Conservation (phyloP, 2,329 filamentous ascomycete species). For the Septoria linicola region DNA sequence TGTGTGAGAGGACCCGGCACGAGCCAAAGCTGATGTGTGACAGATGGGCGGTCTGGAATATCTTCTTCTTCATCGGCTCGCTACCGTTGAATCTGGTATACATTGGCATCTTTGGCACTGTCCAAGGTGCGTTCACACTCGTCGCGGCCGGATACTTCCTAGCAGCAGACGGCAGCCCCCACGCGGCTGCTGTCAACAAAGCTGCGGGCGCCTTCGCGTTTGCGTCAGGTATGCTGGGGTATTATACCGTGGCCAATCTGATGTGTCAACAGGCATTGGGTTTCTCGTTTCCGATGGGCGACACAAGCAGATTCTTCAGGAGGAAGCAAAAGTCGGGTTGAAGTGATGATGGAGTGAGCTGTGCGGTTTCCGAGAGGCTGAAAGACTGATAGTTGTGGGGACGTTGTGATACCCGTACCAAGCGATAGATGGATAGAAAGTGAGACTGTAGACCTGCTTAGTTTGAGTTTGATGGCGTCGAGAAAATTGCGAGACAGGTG, state of each 20-base stretch:
- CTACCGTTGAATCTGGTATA: constrained; percentile 50
- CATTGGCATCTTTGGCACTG: constrained; percentile 50
- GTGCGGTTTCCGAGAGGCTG: too few species aligned
- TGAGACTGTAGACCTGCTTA: too few species aligned
- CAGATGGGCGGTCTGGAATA: constrained; percentile 49
- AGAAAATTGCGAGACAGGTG: too few species aligned
- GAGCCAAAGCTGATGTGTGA: constrained; percentile 8
- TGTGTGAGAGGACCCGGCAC: background rate
- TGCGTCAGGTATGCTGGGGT: constrained; percentile 48
- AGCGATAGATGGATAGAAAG: too few species aligned
- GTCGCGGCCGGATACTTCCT: constrained; percentile 50
- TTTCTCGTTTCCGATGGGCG: constrained; percentile 45
- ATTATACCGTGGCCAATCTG: constrained; percentile 47
- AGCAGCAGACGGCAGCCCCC: constrained; percentile 44
- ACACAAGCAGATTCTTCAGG: constrained; percentile 44
- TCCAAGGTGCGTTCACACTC: constrained; percentile 47
- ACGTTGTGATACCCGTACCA: too few species aligned
- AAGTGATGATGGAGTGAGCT: constrained; percentile 1
- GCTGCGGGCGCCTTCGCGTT: constrained; percentile 51
- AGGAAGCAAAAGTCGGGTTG: constrained; percentile 30
- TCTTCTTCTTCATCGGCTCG: constrained; percentile 49
- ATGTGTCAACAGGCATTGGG: constrained; percentile 43
- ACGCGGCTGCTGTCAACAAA: constrained; percentile 43
- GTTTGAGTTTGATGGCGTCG: too few species aligned
- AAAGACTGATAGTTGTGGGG: too few species aligned